A percentile compares a stretch with the other conserved stretches of the same genome.
phyloP scores from a whole-genome alignment of 768 basidiomycete genomes.

The Termitomyces eurrhizus region DNA sequence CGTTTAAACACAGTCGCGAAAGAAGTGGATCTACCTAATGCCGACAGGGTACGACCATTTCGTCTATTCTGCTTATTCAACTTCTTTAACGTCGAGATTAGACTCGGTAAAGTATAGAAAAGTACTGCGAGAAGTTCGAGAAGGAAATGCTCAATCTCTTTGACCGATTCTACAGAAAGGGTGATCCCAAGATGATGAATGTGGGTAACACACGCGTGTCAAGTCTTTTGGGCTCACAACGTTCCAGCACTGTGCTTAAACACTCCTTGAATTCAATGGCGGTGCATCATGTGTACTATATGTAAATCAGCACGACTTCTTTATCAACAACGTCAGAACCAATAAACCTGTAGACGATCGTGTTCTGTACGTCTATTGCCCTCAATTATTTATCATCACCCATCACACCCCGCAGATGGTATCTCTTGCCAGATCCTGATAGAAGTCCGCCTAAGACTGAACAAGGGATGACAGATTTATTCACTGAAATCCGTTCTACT shows the following conservation, averaged over 20 bases:
- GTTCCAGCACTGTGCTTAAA: constrained; percentile 93
- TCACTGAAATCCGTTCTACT: constrained; percentile 83
- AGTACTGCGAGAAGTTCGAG: constrained; percentile 98
- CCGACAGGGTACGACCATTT: constrained; percentile 58
- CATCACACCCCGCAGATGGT: constrained; percentile 59
- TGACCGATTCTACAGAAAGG: constrained; percentile 92
- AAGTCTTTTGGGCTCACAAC: not conserved
- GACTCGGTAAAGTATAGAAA: constrained; percentile 91
- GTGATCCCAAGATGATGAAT: constrained; percentile 99
- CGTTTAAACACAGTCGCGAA: constrained; percentile 85
- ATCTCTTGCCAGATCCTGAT: constrained; percentile 73
- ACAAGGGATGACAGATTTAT: constrained; percentile 72
- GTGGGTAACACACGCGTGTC: constrained; percentile 36
- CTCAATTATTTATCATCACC: not conserved
- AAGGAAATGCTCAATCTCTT: constrained; percentile 97
- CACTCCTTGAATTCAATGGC: constrained; percentile 95
- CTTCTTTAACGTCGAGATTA: constrained; percentile 23
- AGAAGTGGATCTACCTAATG: constrained; percentile 85
- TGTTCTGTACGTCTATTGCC: constrained; percentile 40
- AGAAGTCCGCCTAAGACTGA: constrained; percentile 73
- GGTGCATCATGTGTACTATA: constrained; percentile 97
- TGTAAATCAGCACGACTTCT: constrained; percentile 99
- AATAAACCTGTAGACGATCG: constrained; percentile 51
- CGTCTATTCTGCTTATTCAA: not conserved
- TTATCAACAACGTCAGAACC: constrained; percentile 88